A percentile compares a stretch with the other conserved stretches of the same genome.
These are phyloP conservation scores for Komagataella kurtzmanii DNA, from an alignment of 805 yeast species.

Conservation along the genomic window DNA sequence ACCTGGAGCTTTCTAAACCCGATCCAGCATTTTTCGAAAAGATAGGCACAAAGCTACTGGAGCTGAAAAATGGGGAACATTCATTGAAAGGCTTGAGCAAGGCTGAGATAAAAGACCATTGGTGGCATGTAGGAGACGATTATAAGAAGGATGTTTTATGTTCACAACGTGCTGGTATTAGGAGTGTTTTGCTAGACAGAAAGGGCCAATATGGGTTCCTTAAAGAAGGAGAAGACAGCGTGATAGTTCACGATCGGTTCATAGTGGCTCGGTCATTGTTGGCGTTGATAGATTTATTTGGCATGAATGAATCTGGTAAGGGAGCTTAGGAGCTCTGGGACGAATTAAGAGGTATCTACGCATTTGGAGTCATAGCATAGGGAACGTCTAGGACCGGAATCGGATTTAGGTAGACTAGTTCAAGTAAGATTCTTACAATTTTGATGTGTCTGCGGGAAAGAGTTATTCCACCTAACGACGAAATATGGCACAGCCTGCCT, in stretches of 20 bases:
- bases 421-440: neutral
- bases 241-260: neutral
- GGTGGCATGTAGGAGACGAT: conserved; percentile 66
- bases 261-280: conserved; percentile 1
- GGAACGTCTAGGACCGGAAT: neutral
- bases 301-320: neutral
- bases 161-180: conserved; percentile 44
- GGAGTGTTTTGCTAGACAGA: conserved; percentile 43
- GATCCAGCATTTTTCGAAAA: conserved; percentile 28
- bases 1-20: conserved; percentile 43
- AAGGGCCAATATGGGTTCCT: conserved; percentile 11
- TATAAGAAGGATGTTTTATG: conserved; percentile 39
- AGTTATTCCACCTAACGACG: neutral
- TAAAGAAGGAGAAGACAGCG: neutral
- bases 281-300: conserved; percentile 1
- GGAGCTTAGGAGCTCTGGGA: neutral
- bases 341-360: neutral
- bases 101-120: conserved; percentile 3
- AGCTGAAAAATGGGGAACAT: conserved; percentile 2
- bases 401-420: neutral
- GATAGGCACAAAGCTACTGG: conserved; percentile 4
- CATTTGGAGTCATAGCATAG: neutral
- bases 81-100: conserved; percentile 4
- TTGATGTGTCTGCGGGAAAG: neutral
- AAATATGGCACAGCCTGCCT: neutral